Evolutionary conservation across 2,329 filamentous ascomycete genomes (phyloP).

Genomic region (Talaromyces sp.): DNA sequence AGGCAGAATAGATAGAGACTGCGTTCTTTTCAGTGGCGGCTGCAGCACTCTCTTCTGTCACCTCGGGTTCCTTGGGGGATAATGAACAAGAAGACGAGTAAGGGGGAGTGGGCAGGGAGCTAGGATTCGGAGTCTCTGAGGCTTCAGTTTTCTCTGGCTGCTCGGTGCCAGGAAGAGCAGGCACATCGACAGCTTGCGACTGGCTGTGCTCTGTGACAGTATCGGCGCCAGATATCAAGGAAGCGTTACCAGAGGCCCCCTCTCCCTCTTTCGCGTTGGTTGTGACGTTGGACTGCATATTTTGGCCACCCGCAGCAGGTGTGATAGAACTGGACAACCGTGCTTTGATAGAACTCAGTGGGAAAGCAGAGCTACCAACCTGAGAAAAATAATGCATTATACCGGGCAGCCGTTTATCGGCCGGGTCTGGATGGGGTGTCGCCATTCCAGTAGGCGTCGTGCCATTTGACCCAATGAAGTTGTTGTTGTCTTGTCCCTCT

Average conservation of each 20-base stretch:
- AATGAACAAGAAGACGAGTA: conserved; percentile 38
- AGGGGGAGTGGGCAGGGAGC: conserved; percentile 38
- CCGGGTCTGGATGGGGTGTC: conserved; percentile 86
- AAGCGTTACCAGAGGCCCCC: conserved; percentile 17
- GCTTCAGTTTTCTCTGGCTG: conserved; percentile 19
- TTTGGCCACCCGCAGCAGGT: conserved; percentile 14
- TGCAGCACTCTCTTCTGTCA: conserved; percentile 32
- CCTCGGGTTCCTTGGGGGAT: conserved; percentile 38
- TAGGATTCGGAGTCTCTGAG: conserved; percentile 26
- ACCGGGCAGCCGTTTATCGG: conserved; percentile 90
- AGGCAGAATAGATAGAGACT: conserved; percentile 37
- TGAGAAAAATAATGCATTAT: conserved; percentile 97
- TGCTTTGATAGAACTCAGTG: conserved; percentile 43
- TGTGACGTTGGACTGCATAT: conserved; percentile 18
- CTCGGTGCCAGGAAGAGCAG: conserved; percentile 15
- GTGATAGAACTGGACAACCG: conserved; percentile 31
- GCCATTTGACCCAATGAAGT: conserved; percentile 59
- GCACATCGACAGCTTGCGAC: conserved; percentile 22
- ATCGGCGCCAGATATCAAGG: conserved; percentile 35
- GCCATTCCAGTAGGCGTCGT: conserved; percentile 86
- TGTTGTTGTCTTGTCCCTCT: conserved; percentile 29
- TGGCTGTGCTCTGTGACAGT: conserved; percentile 37
- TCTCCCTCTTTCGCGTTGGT: conserved; percentile 18
- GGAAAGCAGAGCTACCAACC: conserved; percentile 88
- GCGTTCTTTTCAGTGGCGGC: conserved; percentile 30